A percentile compares a stretch with the other conserved stretches of the same genome.
phyloP scores from a whole-genome alignment of 2,329 filamentous ascomycete species.

The Didymella glomerata region DNA sequence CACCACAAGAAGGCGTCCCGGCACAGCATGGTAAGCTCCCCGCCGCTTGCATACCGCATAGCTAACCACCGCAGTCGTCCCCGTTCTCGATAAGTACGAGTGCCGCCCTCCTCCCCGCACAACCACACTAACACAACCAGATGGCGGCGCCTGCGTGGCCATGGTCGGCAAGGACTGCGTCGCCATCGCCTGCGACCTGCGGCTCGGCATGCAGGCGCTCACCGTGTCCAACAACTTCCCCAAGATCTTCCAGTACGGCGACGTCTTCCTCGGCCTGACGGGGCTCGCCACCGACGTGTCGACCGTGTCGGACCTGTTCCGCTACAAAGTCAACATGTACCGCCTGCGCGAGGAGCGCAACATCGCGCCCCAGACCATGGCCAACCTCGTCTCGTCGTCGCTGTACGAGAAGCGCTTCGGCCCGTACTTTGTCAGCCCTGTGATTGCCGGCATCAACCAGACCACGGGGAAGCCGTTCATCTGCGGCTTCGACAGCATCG shows the following conservation, averaged over 20 bases:
- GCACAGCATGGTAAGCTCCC: slow-evolving; percentile 52
- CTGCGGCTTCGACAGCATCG: slow-evolving; percentile 98
- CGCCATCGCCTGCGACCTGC: slow-evolving; percentile 98
- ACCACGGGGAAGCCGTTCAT: slow-evolving; percentile 96
- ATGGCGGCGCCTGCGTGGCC: slow-evolving; percentile 93
- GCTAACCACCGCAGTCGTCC: slow-evolving; percentile 70
- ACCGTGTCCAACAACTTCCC: slow-evolving; percentile 99
- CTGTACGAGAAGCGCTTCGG: slow-evolving; percentile 97
- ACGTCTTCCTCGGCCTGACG: slow-evolving; percentile 93
- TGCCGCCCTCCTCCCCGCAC: slow-evolving; percentile 3
- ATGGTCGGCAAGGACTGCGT: slow-evolving; percentile 99
- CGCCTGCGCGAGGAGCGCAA: slow-evolving; percentile 95
- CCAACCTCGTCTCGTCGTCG: slow-evolving; percentile 85
- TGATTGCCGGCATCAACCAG: slow-evolving; percentile 93
- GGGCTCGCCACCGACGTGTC: slow-evolving; percentile 95
- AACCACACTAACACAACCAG: slow-evolving; percentile 50
- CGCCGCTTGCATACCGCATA: slow-evolving; percentile 16
- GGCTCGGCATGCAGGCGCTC: slow-evolving; percentile 93
- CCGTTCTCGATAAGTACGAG: slow-evolving; percentile 91
- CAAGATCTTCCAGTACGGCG: slow-evolving; percentile 98
- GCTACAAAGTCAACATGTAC: slow-evolving; percentile 99
- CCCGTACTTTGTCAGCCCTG: slow-evolving; percentile 93
- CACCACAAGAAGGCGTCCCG: too few species aligned
- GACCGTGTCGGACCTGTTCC: slow-evolving; percentile 95
- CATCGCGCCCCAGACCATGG: slow-evolving; percentile 93